A percentile compares a stretch with the other conserved stretches of the same genome.
Conservation (phyloP, 805 yeast genomes). For the Sugiyamaella qingdaonensis region DNA sequence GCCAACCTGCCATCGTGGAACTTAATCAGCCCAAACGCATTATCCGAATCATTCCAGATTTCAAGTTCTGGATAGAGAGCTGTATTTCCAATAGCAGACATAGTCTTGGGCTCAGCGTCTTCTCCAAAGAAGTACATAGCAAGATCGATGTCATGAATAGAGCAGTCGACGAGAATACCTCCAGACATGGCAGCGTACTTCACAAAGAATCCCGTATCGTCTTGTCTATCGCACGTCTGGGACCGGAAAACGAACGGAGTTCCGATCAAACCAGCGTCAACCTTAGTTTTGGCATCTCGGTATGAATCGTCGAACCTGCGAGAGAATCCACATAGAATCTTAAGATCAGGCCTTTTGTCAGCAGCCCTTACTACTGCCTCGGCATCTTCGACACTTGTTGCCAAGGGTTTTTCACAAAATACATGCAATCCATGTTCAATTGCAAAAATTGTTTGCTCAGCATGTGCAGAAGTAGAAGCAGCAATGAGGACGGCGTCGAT, state of each 20-base stretch:
- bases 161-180: constrained; percentile 26
- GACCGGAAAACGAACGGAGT: constrained; percentile 18
- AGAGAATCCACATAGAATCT: constrained; percentile 23
- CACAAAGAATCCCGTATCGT: constrained; percentile 15
- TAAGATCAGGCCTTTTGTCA: constrained; percentile 16
- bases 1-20: constrained; percentile 18
- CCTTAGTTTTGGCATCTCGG: constrained; percentile 17
- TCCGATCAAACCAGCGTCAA: constrained; percentile 21
- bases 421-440: constrained; percentile 20
- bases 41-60: constrained; percentile 24
- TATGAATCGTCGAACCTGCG: constrained; percentile 19
- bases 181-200: constrained; percentile 24
- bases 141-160: constrained; percentile 24
- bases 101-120: constrained; percentile 18
- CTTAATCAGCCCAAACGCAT: constrained; percentile 21
- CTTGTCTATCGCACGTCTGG: constrained; percentile 19
- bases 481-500: constrained; percentile 21
- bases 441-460: constrained; percentile 17
- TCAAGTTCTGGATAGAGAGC: constrained; percentile 20
- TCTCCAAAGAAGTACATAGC: constrained; percentile 21
- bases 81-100: constrained; percentile 22
- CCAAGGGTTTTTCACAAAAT: constrained; percentile 21
- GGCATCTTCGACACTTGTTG: constrained; percentile 10
- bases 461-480: constrained; percentile 17
- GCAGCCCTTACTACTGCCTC: constrained; percentile 14